These are phyloP conservation scores for Mortierella sp. DNA, from an alignment of 371 early-diverging fungal genomes.

Conservation along the genomic window DNA sequence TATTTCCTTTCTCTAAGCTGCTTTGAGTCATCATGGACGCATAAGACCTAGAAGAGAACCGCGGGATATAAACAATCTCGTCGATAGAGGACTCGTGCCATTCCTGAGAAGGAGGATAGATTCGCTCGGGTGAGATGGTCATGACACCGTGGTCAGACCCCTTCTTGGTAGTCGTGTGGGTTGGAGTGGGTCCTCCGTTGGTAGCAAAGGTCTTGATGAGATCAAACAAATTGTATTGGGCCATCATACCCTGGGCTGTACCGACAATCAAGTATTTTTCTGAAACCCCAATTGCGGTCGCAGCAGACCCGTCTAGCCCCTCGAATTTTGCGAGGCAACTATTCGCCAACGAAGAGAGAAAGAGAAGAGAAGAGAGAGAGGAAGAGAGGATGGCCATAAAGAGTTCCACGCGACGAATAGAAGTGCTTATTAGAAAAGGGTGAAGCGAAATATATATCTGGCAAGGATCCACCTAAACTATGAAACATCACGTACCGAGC, in stretches of 20 bases:
- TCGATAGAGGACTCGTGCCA: conserved; percentile 72
- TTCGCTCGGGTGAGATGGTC: conserved; percentile 13
- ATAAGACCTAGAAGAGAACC: conserved; percentile 41
- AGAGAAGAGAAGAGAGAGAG: background rate
- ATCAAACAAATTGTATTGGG: conserved; percentile 37
- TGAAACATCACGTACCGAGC: conserved; percentile 24
- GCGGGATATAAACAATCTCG: conserved; percentile 56
- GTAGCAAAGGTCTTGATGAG: conserved; percentile 6
- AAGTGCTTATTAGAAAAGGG: background rate
- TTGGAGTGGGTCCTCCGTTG: background rate
- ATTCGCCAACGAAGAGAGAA: background rate
- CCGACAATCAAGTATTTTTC: conserved; percentile 48
- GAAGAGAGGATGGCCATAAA: background rate
- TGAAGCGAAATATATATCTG: background rate
- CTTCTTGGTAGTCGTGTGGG: background rate
- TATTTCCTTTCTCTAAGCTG: conserved; percentile 50
- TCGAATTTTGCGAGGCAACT: conserved; percentile 44
- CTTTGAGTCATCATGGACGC: conserved; percentile 25
- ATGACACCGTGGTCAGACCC: background rate
- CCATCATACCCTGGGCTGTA: conserved; percentile 45
- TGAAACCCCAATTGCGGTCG: conserved; percentile 42
- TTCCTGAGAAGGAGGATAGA: conserved; percentile 63
- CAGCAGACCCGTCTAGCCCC: conserved; percentile 25
- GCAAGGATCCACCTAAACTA: too few relatives aligned
- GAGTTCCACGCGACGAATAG: background rate